Percentiles rank a stretch among this genome's conserved stretches.
These are phyloP conservation scores for Xylariaceae sp. DNA, from an alignment of 2,329 filamentous ascomycete genomes.

Conservation along the genomic window DNA sequence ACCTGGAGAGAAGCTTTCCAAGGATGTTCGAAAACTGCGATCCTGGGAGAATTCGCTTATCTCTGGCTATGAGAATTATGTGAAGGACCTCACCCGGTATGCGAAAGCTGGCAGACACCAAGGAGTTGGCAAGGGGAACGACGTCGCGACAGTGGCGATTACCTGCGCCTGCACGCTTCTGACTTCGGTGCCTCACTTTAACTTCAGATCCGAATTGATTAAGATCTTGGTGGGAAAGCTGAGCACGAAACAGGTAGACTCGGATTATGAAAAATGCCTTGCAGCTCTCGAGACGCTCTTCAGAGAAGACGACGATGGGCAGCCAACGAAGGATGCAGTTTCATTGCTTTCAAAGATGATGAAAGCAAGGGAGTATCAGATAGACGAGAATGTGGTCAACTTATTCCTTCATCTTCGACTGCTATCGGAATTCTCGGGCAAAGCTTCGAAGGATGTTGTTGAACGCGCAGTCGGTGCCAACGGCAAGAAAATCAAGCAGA, in stretches of 20 bases:
- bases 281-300: conserved; percentile 80
- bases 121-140: conserved; percentile 37
- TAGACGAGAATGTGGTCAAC: conserved; percentile 84
- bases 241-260: conserved; percentile 66
- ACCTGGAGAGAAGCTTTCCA: conserved; percentile 76
- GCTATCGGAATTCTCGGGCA: conserved; percentile 80
- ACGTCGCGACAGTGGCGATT: conserved; percentile 70
- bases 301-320: conserved; percentile 81
- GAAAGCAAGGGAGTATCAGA: conserved; percentile 75
- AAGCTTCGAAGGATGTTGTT: conserved; percentile 73
- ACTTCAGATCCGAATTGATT: conserved; percentile 83
- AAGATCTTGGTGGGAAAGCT: conserved; percentile 84
- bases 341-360: conserved; percentile 90
- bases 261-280: conserved; percentile 72
- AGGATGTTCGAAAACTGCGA: conserved; percentile 79
- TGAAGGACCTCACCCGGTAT: conserved; percentile 68
- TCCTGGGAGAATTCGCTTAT: conserved; percentile 86
- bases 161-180: conserved; percentile 81
- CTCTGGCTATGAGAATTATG: conserved; percentile 76
- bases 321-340: conserved; percentile 81
- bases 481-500: conserved; percentile 63
- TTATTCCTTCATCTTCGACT: conserved; percentile 86
- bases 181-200: conserved; percentile 87
- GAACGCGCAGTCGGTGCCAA: conserved; percentile 43
- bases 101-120: conserved; percentile 49